A percentile compares a stretch with the other conserved stretches of the same genome.
Conservation (phyloP, 2,329 filamentous ascomycete species). For the Peltaster fructicola region DNA sequence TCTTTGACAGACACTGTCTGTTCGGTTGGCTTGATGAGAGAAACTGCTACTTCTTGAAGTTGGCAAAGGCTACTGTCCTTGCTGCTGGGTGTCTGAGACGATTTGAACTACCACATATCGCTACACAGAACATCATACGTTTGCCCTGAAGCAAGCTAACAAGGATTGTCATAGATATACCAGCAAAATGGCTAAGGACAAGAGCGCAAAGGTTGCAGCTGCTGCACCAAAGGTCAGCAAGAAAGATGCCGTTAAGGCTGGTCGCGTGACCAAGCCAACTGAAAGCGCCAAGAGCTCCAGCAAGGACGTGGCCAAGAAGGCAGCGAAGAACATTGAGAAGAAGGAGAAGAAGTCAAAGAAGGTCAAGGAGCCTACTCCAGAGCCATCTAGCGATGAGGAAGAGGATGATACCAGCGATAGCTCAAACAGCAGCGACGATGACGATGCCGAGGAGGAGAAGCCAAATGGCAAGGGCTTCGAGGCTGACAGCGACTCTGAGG, state of each 20-base stretch:
- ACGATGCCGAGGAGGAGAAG: conserved; percentile 22
- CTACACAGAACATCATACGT: conserved; percentile 4
- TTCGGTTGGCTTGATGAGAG: conserved; percentile 14
- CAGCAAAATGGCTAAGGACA: conserved; percentile 27
- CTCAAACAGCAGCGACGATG: conserved; percentile 20
- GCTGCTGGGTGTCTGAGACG: conserved; percentile 21
- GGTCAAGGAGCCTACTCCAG: conserved; percentile 29
- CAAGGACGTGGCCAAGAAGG: conserved; percentile 32
- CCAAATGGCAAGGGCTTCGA: conserved; percentile 8
- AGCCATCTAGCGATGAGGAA: conserved; percentile 22
- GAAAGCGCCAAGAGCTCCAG: conserved; percentile 43
- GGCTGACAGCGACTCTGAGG: conserved; percentile 3
- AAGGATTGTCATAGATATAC: conserved; percentile 17
- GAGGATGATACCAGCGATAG: conserved; percentile 19
- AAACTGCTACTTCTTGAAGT: conserved; percentile 20
- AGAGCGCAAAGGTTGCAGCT: conserved; percentile 19
- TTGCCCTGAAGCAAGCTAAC: conserved; percentile 5
- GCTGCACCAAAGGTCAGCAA: conserved; percentile 11
- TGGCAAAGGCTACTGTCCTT: conserved; percentile 24
- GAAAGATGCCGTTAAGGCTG: conserved; percentile 39
- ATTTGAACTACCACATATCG: conserved; percentile 9
- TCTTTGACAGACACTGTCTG: conserved; percentile 13
- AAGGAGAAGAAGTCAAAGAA: conserved; percentile 32
- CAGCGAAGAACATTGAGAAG: conserved; percentile 26
- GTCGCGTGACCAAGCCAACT: conserved; percentile 48